phyloP scores from a whole-genome alignment of 768 basidiomycete species.

The Boletus sensibilis region DNA sequence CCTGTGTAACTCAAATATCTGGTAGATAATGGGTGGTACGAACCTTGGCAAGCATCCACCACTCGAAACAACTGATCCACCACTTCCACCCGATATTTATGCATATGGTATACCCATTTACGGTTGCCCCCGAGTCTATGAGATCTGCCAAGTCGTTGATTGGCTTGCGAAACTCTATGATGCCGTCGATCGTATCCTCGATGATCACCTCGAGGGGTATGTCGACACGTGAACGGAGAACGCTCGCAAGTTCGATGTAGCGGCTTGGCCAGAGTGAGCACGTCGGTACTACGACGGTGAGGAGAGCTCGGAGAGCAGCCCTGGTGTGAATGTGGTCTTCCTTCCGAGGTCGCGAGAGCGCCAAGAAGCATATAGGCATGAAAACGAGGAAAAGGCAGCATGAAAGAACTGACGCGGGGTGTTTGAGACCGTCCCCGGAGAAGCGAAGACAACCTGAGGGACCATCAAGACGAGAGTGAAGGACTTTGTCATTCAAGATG shows the following conservation, averaged over 20 bases:
- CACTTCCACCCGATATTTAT: constrained; percentile 34
- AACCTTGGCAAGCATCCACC: constrained; percentile 31
- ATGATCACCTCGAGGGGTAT: constrained; percentile 39
- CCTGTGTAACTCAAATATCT: not conserved
- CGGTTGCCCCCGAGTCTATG: constrained; percentile 31
- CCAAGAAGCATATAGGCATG: constrained; percentile 1
- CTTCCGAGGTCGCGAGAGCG: constrained; percentile 8
- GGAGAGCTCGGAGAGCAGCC: constrained; percentile 36
- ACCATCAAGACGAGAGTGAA: not conserved
- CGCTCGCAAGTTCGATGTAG: constrained; percentile 34
- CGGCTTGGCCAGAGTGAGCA: constrained; percentile 44
- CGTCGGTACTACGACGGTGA: constrained; percentile 43
- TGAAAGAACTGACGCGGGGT: not conserved
- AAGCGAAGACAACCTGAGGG: not conserved
- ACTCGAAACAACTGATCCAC: constrained; percentile 37
- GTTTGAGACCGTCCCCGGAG: not conserved
- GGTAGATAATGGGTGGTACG: constrained; percentile 3
- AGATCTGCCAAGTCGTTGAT: constrained; percentile 38
- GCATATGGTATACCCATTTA: constrained; percentile 40
- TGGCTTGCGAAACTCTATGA: constrained; percentile 46
- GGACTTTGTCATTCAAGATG: not conserved
- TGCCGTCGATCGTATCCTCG: constrained; percentile 36
- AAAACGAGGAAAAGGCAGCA: constrained; percentile 13
- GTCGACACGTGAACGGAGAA: constrained; percentile 23
- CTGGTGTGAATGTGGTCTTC: constrained; percentile 16